phyloP scores from a whole-genome alignment of 257 asterid species.

The Henckelia pumila region DNA sequence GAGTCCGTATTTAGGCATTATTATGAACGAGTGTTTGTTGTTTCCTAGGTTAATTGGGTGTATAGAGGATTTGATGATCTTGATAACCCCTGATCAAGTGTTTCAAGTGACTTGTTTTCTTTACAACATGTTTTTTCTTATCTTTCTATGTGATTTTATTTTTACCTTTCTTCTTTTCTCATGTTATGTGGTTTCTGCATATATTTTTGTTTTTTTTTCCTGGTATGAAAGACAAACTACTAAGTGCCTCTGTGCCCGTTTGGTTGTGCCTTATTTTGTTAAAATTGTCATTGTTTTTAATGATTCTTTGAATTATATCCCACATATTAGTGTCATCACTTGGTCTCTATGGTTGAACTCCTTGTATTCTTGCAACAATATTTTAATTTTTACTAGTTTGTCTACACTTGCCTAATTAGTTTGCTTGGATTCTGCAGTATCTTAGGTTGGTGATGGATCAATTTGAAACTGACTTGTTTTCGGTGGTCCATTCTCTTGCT shows the following conservation, averaged over 20 bases:
- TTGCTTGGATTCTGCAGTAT: conserved; percentile 41
- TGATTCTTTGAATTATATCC: background rate
- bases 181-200: background rate
- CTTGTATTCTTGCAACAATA: background rate
- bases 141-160: background rate
- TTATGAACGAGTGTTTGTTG: background rate
- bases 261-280: background rate
- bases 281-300: background rate
- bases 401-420: conserved; percentile 16
- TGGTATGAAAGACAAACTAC: too few species aligned
- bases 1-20: too few species aligned
- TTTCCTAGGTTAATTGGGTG: background rate
- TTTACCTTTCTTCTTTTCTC: background rate
- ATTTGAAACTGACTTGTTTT: conserved; percentile 45
- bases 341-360: too few species aligned
- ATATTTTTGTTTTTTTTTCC: too few species aligned
- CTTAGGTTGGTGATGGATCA: conserved; percentile 51
- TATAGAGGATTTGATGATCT: conserved; percentile 10
- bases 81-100: conserved; percentile 11
- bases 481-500: conserved; percentile 54
- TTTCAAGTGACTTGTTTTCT: background rate
- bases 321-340: background rate
- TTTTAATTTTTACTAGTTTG: background rate
- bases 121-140: background rate
- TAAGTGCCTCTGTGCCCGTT: background rate